phyloP scores from a whole-genome alignment of 495 filamentous ascomycete genomes.

The Penicillium cataractarum region DNA sequence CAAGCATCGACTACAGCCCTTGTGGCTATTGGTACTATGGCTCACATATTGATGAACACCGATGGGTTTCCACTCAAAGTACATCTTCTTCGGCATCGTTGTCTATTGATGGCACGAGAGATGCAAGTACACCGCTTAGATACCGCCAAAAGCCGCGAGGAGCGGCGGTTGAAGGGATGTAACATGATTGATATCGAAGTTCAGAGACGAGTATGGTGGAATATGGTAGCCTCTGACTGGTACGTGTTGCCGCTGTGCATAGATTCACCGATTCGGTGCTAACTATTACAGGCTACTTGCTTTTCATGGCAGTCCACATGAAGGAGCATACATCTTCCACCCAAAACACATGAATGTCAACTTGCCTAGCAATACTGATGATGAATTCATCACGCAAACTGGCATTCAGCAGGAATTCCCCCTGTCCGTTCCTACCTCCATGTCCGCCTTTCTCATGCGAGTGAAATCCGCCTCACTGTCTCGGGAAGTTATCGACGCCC shows the following conservation, averaged over 20 bases:
- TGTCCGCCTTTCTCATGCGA: conserved; percentile 31
- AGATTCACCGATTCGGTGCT: not conserved
- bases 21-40: conserved; percentile 24
- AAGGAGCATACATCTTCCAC: conserved; percentile 34
- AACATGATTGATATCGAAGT: conserved; percentile 36
- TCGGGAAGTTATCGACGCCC: conserved; percentile 34
- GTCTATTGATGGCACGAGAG: conserved; percentile 29
- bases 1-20: conserved; percentile 31
- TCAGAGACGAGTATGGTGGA: conserved; percentile 38
- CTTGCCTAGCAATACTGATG: conserved; percentile 33
- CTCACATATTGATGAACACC: conserved; percentile 26
- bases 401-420: conserved; percentile 18
- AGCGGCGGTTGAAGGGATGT: conserved; percentile 28
- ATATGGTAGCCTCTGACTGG: conserved; percentile 40
- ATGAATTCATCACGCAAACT: conserved; percentile 26
- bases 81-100: conserved; percentile 26
- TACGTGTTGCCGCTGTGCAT: conserved; percentile 5
- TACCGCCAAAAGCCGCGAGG: conserved; percentile 24
- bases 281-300: conserved; percentile 27
- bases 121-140: conserved; percentile 36
- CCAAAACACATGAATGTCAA: conserved; percentile 39
- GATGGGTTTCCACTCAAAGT: conserved; percentile 28
- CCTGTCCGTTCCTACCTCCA: conserved; percentile 23
- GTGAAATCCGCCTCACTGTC: conserved; percentile 29
- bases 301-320: conserved; percentile 30